Evolutionary conservation across 345 rosid genomes (phyloP).

Genomic region (Camelina neglecta): DNA sequence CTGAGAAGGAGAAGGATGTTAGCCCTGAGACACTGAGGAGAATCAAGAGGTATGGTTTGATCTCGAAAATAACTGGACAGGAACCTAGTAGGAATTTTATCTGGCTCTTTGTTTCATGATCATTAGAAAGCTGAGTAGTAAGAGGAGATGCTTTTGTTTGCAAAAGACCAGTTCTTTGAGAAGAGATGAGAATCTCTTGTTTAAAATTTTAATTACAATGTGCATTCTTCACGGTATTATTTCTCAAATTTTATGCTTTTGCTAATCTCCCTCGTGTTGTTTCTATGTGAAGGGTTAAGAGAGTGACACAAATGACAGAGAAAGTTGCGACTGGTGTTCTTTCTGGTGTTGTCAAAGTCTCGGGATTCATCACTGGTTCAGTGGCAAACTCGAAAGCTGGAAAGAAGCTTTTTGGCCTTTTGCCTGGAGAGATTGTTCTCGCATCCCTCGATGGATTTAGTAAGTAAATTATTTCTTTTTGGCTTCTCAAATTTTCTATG

Average conservation of each 20-base stretch:
- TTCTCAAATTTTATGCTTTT: neutral
- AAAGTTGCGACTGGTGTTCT: conserved; percentile 74
- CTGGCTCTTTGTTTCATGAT: conserved; percentile 11
- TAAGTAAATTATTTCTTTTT: conserved; percentile 49
- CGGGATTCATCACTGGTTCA: conserved; percentile 76
- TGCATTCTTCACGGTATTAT: neutral
- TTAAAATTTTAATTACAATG: neutral
- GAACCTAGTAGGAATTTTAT: neutral
- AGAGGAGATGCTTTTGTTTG: conserved; percentile 6
- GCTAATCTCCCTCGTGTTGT: conserved; percentile 3
- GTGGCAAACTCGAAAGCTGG: conserved; percentile 85
- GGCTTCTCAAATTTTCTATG: neutral
- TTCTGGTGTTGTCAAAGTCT: conserved; percentile 81
- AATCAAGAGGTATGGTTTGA: conserved; percentile 67
- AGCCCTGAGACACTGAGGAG: conserved; percentile 68
- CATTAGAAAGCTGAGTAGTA: neutral
- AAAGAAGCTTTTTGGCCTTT: conserved; percentile 74
- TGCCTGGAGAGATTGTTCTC: conserved; percentile 90
- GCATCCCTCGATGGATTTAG: conserved; percentile 97
- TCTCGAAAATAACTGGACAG: neutral
- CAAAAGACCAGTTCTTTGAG: neutral
- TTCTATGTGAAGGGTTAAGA: conserved; percentile 66
- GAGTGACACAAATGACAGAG: conserved; percentile 86
- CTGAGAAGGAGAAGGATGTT: conserved; percentile 52
- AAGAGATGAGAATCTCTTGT: conserved; percentile 5